Evolutionary conservation across 179 eudicot species (phyloP).

Genomic region (Corrigiola litoralis): DNA sequence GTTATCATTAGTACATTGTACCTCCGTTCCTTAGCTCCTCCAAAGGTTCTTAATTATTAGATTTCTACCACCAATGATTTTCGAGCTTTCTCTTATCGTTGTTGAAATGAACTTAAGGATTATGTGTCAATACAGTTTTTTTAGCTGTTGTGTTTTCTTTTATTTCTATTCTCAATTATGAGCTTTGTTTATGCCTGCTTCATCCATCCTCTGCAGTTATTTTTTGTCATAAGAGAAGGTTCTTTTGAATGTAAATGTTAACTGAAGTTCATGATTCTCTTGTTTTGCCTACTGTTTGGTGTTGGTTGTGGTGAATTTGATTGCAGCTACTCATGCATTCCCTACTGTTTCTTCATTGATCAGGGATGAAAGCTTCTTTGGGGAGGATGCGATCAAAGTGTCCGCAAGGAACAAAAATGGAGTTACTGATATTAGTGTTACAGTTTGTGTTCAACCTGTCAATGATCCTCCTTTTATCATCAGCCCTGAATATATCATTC

Average conservation of each 20-base stretch:
- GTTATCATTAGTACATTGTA: no score
- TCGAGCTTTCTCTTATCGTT: no score
- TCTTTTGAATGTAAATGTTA: no score
- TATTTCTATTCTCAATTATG: neutral
- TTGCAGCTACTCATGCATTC: neutral
- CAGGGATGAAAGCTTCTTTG: conserved; percentile 80
- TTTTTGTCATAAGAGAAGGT: neutral
- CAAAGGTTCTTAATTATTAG: no score
- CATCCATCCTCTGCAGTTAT: no score
- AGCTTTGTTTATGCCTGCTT: neutral
- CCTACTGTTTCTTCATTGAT: conserved; percentile 6
- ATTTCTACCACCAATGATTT: no score
- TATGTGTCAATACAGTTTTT: no score
- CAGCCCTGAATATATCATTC: conserved; percentile 51
- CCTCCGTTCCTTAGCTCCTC: no score
- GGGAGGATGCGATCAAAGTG: conserved; percentile 53
- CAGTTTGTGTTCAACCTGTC: conserved; percentile 65
- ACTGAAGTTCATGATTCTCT: neutral
- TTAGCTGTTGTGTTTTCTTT: no score
- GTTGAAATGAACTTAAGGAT: no score
- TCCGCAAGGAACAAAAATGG: conserved; percentile 62
- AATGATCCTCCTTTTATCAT: conserved; percentile 80
- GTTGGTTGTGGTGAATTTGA: neutral
- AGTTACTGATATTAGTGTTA: conserved; percentile 49
- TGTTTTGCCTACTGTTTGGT: neutral